Base-by-base conservation (phyloP, 768 basidiomycete species). In the Collybiopsis confluens region DNA sequence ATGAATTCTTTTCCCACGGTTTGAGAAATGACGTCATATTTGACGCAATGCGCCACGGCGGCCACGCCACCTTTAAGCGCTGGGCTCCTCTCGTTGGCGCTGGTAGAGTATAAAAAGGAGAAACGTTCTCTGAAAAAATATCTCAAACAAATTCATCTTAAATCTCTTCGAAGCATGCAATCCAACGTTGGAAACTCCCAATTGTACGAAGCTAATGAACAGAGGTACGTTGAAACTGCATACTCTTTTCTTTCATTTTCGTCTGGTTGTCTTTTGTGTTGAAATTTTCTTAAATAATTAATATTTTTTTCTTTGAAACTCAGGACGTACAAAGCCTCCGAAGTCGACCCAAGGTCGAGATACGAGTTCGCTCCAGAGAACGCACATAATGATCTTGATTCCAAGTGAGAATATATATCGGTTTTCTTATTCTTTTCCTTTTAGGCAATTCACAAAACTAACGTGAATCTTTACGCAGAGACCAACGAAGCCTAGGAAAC, bases 131-230 rank as follows among this genome's bases (percentile, higher is more conserved):
- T n/a, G n/a, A n/a, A n/a, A n/a, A n/a, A n/a, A n/a, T n/a, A n/a
- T n/a, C n/a, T n/a, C n/a, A n/a, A n/a, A n/a, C n/a, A n/a, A n/a
- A n/a, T n/a, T n/a, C n/a, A n/a, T 23, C 18, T n/a, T 3, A 13
- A 40, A 45, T 47, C 47, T 45, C 47, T 45, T 41, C 42, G 52
- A 53, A 46, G 45, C 35, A 80, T 80, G 77, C 73, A 73, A 62
- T 79, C 79, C 44, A 75, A 74, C 49, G 74, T 75, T 40, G 78
- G 77, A n/a, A 77, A 74, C 57, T 60, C 69, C 2, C 78, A 79
- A 27, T 66, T 75, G 38, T 76, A 80, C 64, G 68, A 76, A 41
- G 75, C 67, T 44, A 69, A 72, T 20, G 78, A 81, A 47, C 78
- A 81, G 58, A 73, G 73, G 78, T 75, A 60, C 9, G 21, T 48